Percentiles rank a stretch among this genome's conserved stretches.
These are phyloP conservation scores for Capsicum pubescens DNA, from an alignment of 257 asterid species.

Conservation along the genomic window DNA sequence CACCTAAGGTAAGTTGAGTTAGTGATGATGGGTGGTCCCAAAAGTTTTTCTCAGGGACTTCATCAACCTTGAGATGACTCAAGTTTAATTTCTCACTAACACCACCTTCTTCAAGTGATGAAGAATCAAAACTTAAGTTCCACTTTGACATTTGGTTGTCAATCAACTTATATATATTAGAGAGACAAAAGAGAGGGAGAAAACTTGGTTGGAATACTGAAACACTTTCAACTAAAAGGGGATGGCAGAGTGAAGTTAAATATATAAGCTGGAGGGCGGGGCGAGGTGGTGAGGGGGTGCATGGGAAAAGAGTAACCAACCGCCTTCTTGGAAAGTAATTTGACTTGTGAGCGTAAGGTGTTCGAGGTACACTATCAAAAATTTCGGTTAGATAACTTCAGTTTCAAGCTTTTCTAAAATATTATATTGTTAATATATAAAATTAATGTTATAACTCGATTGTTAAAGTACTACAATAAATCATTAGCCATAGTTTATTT, in stretches of 20 bases:
- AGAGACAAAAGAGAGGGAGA: neutral
- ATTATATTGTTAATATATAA: too few species aligned
- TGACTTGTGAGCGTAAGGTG: too few species aligned
- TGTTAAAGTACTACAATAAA: too few species aligned
- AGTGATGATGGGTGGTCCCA: neutral
- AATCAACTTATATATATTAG: neutral
- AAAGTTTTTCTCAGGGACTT: neutral
- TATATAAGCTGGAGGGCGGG: neutral
- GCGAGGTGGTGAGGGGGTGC: neutral
- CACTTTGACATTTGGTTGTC: neutral
- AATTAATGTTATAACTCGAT: too few species aligned
- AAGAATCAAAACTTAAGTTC: neutral
- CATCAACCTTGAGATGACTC: neutral
- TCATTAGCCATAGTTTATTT: too few species aligned
- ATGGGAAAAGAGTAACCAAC: too few species aligned
- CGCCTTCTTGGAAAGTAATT: too few species aligned
- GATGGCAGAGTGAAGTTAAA: neutral
- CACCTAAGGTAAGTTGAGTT: constrained; percentile 17
- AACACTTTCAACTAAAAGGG: neutral
- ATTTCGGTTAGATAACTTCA: too few species aligned
- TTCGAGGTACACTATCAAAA: too few species aligned
- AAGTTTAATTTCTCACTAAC: neutral
- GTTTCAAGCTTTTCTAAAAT: too few species aligned
- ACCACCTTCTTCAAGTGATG: neutral
- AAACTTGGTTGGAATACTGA: constrained; percentile 19